Percentiles rank a stretch among this genome's conserved stretches.
Conservation (phyloP, 129 eudicot species). For the Tanacetum coccineum region DNA sequence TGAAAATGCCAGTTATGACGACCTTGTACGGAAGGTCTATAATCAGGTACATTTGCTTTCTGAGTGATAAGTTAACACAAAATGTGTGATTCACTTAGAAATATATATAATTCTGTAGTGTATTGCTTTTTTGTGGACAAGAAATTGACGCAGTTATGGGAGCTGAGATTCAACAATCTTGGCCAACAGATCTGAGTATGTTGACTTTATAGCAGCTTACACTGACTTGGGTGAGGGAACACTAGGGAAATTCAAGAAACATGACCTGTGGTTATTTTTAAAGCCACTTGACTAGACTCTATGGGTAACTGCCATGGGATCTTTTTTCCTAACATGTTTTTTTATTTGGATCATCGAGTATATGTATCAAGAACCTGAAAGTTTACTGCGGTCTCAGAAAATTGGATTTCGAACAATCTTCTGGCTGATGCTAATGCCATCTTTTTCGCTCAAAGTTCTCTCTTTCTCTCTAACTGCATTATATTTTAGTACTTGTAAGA, state of each 20-base stretch:
- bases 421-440: constrained; percentile 39
- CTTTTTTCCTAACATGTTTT: constrained; percentile 24
- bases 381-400: constrained; percentile 16
- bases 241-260: constrained; percentile 21
- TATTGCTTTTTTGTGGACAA: too few relatives aligned
- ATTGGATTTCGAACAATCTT: constrained; percentile 36
- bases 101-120: too few relatives aligned
- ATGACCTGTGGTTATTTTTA: constrained; percentile 32
- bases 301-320: constrained; percentile 25
- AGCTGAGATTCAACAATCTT: constrained; percentile 40
- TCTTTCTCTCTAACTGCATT: too few relatives aligned
- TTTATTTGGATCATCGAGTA: constrained; percentile 34
- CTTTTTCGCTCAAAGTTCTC: constrained; percentile 46
- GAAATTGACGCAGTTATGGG: constrained; percentile 40
- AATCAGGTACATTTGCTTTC: constrained; percentile 29
- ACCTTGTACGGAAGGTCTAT: constrained; percentile 37
- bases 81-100: not conserved
- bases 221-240: constrained; percentile 35
- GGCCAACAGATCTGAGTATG: constrained; percentile 31
- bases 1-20: constrained; percentile 24
- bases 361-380: constrained; percentile 8
- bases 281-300: constrained; percentile 33
- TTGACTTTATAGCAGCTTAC: constrained; percentile 42
- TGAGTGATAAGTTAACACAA: not conserved
- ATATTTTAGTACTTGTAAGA: too few relatives aligned